Evolutionary conservation across 2,329 filamentous ascomycete species (phyloP).

Genomic region (Phoma sp.): DNA sequence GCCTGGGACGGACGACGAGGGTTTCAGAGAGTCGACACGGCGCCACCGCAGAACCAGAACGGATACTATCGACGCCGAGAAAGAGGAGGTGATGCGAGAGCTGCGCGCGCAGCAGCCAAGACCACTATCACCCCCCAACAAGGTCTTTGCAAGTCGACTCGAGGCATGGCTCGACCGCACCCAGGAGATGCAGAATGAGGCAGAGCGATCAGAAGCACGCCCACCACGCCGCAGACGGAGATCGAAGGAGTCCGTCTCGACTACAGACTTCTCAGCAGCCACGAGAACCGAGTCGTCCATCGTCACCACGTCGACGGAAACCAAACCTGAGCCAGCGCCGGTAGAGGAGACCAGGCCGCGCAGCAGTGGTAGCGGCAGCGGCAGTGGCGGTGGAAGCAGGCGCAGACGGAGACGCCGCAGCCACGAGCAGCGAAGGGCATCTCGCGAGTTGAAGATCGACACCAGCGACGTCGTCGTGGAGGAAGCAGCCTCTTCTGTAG

Average conservation of each 20-base stretch:
- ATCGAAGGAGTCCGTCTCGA: constrained; percentile 42
- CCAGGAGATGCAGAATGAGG: constrained; percentile 48
- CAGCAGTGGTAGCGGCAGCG: constrained; percentile 30
- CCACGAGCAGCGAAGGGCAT: constrained; percentile 12
- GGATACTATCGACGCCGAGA: constrained; percentile 31
- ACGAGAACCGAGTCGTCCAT: constrained; percentile 33
- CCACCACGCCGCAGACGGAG: constrained; percentile 29
- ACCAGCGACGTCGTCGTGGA: background rate
- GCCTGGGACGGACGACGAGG: constrained; percentile 34
- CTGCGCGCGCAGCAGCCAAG: constrained; percentile 17
- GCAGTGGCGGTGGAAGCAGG: constrained; percentile 32
- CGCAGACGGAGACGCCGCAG: constrained; percentile 37
- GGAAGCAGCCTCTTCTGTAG: constrained; percentile 20
- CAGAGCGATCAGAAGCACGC: background rate
- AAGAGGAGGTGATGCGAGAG: constrained; percentile 26
- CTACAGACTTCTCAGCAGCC: constrained; percentile 25
- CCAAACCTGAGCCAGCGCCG: constrained; percentile 24
- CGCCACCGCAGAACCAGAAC: constrained; percentile 37
- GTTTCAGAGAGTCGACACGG: constrained; percentile 28
- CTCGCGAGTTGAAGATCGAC: constrained; percentile 31
- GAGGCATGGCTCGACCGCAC: constrained; percentile 68
- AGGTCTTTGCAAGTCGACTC: constrained; percentile 59
- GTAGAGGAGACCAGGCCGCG: constrained; percentile 6
- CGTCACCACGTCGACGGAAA: constrained; percentile 29
- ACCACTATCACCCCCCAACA: constrained; percentile 46